A percentile compares a stretch with the other conserved stretches of the same genome.
Evolutionary conservation across 176 grass and related monocot genomes (phyloP).

Genomic region (Secale cereale): DNA sequence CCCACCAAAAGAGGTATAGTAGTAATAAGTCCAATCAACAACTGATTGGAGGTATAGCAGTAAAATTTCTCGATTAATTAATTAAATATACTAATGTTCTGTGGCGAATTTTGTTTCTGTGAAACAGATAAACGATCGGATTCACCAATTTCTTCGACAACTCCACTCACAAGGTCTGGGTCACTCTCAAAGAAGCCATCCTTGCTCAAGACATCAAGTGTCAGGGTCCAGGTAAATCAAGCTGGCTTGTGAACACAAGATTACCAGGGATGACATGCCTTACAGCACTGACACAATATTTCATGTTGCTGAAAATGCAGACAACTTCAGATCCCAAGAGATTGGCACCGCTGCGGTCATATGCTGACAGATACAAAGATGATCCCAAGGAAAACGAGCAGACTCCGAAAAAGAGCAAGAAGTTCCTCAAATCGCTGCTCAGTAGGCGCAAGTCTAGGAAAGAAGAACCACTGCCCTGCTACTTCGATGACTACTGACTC

Average conservation of each 20-base stretch:
- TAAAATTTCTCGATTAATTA: not conserved
- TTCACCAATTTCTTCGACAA: conserved; percentile 35
- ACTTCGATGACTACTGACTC: not conserved
- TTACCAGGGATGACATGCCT: not conserved
- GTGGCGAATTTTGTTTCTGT: not conserved
- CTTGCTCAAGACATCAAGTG: conserved; percentile 75
- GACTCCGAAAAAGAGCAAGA: conserved; percentile 68
- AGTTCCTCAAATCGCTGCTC: conserved; percentile 79
- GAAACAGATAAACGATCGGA: conserved; percentile 63
- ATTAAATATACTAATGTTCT: not conserved
- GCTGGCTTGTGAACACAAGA: not conserved
- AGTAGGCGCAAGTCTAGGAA: conserved; percentile 92
- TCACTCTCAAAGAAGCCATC: conserved; percentile 67
- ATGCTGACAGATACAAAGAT: conserved; percentile 54
- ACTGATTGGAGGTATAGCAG: not conserved
- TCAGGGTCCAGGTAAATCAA: conserved; percentile 67
- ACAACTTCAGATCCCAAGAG: conserved; percentile 51
- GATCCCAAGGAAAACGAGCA: conserved; percentile 51
- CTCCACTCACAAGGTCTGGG: conserved; percentile 49
- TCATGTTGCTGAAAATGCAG: conserved; percentile 11
- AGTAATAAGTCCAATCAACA: not conserved
- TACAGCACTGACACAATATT: not conserved
- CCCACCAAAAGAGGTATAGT: conserved; percentile 35
- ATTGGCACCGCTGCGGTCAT: conserved; percentile 53
- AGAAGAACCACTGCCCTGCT: conserved; percentile 47